phyloP scores from a whole-genome alignment of 148 eudicot species.

The Rhododendron vialii region DNA sequence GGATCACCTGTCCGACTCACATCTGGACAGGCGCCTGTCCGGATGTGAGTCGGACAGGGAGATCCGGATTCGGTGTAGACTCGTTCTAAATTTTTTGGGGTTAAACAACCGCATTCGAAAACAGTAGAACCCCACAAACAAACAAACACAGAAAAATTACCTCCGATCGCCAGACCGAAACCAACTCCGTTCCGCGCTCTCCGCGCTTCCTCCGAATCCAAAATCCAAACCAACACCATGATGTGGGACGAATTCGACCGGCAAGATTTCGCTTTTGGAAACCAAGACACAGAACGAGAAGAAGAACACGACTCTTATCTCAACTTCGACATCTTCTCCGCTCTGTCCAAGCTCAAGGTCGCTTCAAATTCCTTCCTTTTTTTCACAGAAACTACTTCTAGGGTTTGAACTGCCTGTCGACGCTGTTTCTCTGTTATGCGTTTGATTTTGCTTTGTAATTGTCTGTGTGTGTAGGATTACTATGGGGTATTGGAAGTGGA shows the following conservation, averaged over 20 bases:
- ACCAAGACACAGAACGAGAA: constrained; percentile 17
- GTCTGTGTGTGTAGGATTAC: constrained; percentile 52
- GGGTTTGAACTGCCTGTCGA: neutral
- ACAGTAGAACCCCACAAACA: neutral
- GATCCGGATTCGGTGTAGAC: neutral
- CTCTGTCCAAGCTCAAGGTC: constrained; percentile 70
- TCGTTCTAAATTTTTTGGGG: neutral
- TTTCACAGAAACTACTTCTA: neutral
- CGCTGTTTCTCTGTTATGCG: neutral
- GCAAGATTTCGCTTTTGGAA: constrained; percentile 16
- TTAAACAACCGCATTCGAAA: neutral
- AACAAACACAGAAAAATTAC: neutral
- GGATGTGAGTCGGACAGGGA: too few species aligned
- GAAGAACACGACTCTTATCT: constrained; percentile 35
- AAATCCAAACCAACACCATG: constrained; percentile 10
- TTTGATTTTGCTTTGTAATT: neutral
- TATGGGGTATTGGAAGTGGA: constrained; percentile 79
- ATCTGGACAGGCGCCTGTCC: too few species aligned
- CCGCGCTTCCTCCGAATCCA: neutral
- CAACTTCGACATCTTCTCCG: constrained; percentile 57
- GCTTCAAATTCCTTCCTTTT: neutral
- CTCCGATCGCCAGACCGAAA: neutral
- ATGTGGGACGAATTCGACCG: constrained; percentile 43
- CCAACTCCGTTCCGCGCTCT: neutral
- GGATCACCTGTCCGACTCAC: too few species aligned